Evolutionary conservation across 108 stramenopile genomes (phyloP).

Genomic region (Schizochytrium sp.): DNA sequence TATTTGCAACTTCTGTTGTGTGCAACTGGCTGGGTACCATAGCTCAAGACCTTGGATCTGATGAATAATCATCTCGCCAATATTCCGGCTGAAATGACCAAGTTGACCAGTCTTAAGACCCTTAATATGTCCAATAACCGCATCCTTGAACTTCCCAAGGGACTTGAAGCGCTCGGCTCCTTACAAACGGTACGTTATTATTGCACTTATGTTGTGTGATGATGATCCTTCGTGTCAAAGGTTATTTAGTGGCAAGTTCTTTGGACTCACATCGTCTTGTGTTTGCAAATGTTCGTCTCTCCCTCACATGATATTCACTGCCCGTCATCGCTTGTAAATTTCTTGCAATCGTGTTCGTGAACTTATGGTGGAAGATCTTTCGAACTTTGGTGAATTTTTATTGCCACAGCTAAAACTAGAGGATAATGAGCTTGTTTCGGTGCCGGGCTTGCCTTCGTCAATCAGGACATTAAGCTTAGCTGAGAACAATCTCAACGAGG

Average conservation of each 20-base stretch:
- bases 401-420: slow-evolving; percentile 40
- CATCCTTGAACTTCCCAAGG: not conserved
- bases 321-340: not conserved
- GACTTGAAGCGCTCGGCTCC: not conserved
- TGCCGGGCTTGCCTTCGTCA: not conserved
- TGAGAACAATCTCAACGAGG: not conserved
- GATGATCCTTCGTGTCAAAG: not conserved
- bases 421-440: not conserved
- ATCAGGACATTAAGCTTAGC: not conserved
- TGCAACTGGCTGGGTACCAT: not conserved
- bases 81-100: not conserved
- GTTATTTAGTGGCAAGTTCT: not conserved
- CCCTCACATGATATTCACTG: no score
- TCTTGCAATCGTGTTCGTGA: not conserved
- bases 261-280: not conserved
- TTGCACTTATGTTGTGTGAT: not conserved
- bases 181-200: not conserved
- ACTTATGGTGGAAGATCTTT: not conserved
- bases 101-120: not conserved
- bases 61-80: not conserved
- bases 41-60: slow-evolving; percentile 46
- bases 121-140: slow-evolving; percentile 25
- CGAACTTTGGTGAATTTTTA: not conserved
- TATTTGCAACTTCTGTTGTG: not conserved
- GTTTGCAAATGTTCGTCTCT: no score